Percentiles rank a stretch among this genome's conserved stretches.
Conservation (phyloP, 176 grass and related monocot species). For the Musa troglodytarum region DNA sequence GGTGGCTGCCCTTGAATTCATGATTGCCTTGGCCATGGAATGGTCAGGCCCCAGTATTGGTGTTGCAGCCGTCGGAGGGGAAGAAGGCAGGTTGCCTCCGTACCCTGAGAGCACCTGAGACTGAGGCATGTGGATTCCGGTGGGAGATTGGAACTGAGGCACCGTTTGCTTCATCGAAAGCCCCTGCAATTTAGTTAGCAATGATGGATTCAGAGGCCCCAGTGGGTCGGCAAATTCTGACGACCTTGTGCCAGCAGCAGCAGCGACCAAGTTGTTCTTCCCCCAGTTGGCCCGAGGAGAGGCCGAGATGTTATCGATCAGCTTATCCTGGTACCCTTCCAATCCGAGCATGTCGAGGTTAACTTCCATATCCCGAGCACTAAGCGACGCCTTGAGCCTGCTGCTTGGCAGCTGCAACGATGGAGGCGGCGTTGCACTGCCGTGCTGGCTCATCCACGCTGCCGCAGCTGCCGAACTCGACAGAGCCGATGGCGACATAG, state of each 20-base stretch:
- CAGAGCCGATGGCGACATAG: not conserved
- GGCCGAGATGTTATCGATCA: slow-evolving; percentile 42
- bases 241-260: not conserved
- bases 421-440: not conserved
- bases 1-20: slow-evolving; percentile 8
- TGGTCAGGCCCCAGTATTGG: slow-evolving; percentile 5
- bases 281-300: slow-evolving; percentile 59
- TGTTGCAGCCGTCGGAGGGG: not conserved
- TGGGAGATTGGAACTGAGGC: slow-evolving; percentile 11
- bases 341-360: slow-evolving; percentile 47
- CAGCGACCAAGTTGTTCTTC: not conserved
- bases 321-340: slow-evolving; percentile 56
- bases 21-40: slow-evolving; percentile 20
- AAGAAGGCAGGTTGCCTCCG: slow-evolving; percentile 1
- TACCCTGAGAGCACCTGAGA: not conserved
- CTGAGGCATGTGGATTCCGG: slow-evolving; percentile 54
- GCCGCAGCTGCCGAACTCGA: not conserved
- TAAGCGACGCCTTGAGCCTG: slow-evolving; percentile 57
- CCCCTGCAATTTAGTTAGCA: slow-evolving; percentile 9
- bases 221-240: slow-evolving; percentile 11
- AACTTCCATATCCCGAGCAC: slow-evolving; percentile 54
- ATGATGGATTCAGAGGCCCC: slow-evolving; percentile 11
- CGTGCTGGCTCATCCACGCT: not conserved
- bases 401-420: slow-evolving; percentile 39
- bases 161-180: not conserved